Evolutionary conservation across 2,329 filamentous ascomycete genomes (phyloP).

Genomic region (Aspergillus quadricinctus): DNA sequence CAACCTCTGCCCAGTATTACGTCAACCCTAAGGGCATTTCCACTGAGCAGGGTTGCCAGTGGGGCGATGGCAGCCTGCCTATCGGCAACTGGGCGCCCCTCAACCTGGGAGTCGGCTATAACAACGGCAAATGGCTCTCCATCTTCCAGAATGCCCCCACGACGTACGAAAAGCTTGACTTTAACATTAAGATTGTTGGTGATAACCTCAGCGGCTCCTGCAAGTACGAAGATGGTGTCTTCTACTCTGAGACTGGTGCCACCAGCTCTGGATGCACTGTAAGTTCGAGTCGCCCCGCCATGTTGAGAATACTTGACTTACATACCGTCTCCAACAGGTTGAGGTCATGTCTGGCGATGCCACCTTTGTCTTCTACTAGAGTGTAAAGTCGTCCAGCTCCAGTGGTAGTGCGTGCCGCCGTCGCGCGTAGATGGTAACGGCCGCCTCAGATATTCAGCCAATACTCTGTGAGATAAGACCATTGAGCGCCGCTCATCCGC

Average conservation of each 20-base stretch:
- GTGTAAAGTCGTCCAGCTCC: neutral
- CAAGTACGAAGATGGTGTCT: constrained; percentile 62
- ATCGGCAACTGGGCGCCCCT: constrained; percentile 82
- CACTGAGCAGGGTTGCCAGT: constrained; percentile 68
- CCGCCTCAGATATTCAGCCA: neutral
- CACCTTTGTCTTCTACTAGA: constrained; percentile 44
- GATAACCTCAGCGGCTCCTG: constrained; percentile 58
- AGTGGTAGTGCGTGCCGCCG: constrained; percentile 2
- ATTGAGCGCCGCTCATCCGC: constrained; percentile 16
- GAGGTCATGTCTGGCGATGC: constrained; percentile 48
- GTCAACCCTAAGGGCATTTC: constrained; percentile 75
- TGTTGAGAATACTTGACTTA: constrained; percentile 8
- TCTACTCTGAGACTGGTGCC: constrained; percentile 47
- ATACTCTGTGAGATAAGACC: neutral
- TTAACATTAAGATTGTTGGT: constrained; percentile 71
- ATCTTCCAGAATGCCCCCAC: constrained; percentile 82
- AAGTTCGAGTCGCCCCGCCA: constrained; percentile 42
- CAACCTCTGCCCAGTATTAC: constrained; percentile 93
- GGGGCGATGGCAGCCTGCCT: constrained; percentile 59
- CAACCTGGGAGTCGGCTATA: constrained; percentile 76
- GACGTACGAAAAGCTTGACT: constrained; percentile 65
- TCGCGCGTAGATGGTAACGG: constrained; percentile 6
- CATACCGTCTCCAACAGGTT: constrained; percentile 34
- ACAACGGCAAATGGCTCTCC: constrained; percentile 70
- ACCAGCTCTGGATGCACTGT: constrained; percentile 72